phyloP scores from a whole-genome alignment of 78 protist species.

The Andalucia godoyi region DNA sequence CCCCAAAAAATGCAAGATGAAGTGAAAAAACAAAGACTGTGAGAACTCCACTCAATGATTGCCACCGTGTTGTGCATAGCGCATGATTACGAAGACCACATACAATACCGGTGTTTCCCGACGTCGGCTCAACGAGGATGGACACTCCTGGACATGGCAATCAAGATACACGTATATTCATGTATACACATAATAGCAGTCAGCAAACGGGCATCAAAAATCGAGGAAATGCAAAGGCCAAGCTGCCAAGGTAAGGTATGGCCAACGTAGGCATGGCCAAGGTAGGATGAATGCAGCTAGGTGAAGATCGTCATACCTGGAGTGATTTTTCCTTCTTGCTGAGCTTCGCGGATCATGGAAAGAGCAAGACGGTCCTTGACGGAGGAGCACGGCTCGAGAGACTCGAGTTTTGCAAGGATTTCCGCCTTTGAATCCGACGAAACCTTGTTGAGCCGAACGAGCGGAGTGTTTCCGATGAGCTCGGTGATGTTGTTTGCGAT shows the following conservation, averaged over 20 bases:
- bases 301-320: no score
- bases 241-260: no score
- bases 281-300: no score
- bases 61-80: no score
- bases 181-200: no score
- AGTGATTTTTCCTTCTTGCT: conserved; percentile 14
- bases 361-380: conserved; percentile 44
- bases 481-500: background rate
- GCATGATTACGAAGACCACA: no score
- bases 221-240: no score
- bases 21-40: background rate
- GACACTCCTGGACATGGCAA: no score
- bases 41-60: background rate
- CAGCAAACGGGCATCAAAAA: no score
- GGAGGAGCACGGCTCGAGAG: background rate
- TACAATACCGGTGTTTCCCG: conserved; percentile 63
- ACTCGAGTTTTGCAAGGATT: background rate
- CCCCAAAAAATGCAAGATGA: no score
- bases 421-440: background rate
- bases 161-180: no score
- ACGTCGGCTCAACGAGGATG: conserved; percentile 51
- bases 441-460: conserved; percentile 5
- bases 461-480: conserved; percentile 21
- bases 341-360: conserved; percentile 28
- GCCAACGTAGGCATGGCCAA: no score